These are phyloP conservation scores for Albugo laibachii DNA, from an alignment of 352 stramenopile genomes.

Conservation along the genomic window DNA sequence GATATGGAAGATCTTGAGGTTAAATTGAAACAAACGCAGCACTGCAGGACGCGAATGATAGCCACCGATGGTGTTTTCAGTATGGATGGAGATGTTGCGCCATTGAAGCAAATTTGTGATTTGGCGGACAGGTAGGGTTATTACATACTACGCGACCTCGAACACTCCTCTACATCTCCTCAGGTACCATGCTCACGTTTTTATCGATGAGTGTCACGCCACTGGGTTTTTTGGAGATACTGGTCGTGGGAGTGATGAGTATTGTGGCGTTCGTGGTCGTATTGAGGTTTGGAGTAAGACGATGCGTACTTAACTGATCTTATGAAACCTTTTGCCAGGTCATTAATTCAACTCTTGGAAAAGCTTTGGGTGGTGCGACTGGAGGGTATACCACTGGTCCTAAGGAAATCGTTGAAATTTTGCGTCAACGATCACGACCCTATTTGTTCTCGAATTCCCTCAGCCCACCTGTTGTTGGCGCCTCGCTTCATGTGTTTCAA, in stretches of 20 bases:
- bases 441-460: conserved; percentile 91
- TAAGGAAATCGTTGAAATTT: conserved; percentile 81
- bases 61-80: conserved; percentile 89
- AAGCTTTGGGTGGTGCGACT: conserved; percentile 83
- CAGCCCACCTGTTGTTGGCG: conserved; percentile 82
- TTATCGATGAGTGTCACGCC: conserved; percentile 89
- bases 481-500: conserved; percentile 85
- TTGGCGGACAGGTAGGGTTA: conserved; percentile 44
- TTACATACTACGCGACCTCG: neutral
- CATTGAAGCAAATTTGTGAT: conserved; percentile 77
- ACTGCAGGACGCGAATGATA: conserved; percentile 80
- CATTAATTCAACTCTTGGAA: conserved; percentile 90
- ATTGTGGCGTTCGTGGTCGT: conserved; percentile 74
- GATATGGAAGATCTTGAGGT: conserved; percentile 81
- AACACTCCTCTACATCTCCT: neutral
- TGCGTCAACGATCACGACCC: conserved; percentile 78
- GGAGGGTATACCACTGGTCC: conserved; percentile 83
- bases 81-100: conserved; percentile 89
- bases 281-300: conserved; percentile 25
- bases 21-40: conserved; percentile 78
- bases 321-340: conserved; percentile 12
- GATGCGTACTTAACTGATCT: conserved; percentile 1
- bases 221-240: conserved; percentile 87
- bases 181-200: conserved; percentile 81
- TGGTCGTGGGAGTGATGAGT: conserved; percentile 82